Evolutionary conservation across 495 filamentous ascomycete genomes (phyloP), one percentile per base, ranked within the genome.

Genomic region (Aspergillus sclerotioniger): DNA sequence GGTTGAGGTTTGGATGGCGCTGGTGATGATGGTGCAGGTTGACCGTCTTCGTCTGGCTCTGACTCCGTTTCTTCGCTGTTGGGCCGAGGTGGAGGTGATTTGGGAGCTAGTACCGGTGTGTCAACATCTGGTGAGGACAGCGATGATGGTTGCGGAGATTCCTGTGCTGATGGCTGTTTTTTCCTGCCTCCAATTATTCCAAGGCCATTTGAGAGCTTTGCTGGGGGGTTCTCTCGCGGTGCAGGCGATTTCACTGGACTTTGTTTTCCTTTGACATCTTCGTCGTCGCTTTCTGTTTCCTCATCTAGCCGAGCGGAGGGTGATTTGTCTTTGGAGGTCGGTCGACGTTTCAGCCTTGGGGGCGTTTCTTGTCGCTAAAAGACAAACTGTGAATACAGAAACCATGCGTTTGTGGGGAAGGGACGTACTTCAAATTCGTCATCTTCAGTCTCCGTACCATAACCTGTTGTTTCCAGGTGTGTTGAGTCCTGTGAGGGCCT

Each of bases 351-450:
- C 1, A 70, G 57, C 54, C 63, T 63, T 10, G 73, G 69, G 25
- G 73, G 69, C 8, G 67, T 75, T 62, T 74, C 68, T 68, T 75
- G 71, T 59, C 68, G 69, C 75, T 78, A 21, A 52, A 44, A 33
- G 53, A 44, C 15, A 20, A 54, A 25, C 25, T 12, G 59, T 50
- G 61, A 59, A 13, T 54, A 51, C 8, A 25, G 32, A 29, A 55
- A 9, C 39, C 13, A 35, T 25, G 39, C 5, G 7, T 25, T 32
- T 41, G 7, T 15, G 21, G 21, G 8, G 25, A 33, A 49, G 48
- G 33, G 28, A 48, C 67, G 31, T 68, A 76, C 74, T 68, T 76
- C 67, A 45, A 77, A 77, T 62, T 74, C 74, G 46, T 69, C 69
- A 32, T 60, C 64, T 6, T 61, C 71, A 6, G 67, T 54, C 10